These are phyloP conservation scores for Aspergillus aculeatinus DNA, from an alignment of 2,329 filamentous ascomycete genomes.

Conservation along the genomic window DNA sequence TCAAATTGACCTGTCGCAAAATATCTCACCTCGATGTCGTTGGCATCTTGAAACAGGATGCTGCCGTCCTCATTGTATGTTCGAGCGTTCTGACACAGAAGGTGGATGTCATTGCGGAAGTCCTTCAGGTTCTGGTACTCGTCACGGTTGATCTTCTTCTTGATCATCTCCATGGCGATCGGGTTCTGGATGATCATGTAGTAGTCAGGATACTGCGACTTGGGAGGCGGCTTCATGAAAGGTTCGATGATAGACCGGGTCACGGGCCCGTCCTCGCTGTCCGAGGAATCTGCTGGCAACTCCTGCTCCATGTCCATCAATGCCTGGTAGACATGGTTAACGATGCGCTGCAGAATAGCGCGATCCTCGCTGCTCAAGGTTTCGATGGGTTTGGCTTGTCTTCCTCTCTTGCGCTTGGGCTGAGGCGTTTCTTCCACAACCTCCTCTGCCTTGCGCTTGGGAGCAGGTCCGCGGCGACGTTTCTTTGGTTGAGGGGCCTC, in stretches of 20 bases:
- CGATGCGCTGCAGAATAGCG: constrained; percentile 72
- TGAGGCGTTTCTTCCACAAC: constrained; percentile 75
- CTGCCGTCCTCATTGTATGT: constrained; percentile 97
- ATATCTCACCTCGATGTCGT: constrained; percentile 78
- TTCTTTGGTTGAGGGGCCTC: constrained; percentile 75
- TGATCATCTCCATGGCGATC: constrained; percentile 94
- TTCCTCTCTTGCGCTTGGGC: constrained; percentile 72
- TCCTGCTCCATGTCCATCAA: constrained; percentile 84
- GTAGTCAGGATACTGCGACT: constrained; percentile 89
- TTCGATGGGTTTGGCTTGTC: constrained; percentile 68
- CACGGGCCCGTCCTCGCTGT: constrained; percentile 53
- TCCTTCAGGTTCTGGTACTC: constrained; percentile 82
- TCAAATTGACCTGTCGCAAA: neutral
- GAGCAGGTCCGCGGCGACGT: constrained; percentile 74
- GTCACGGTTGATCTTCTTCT: constrained; percentile 92
- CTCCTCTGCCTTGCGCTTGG: constrained; percentile 85
- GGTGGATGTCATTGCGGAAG: constrained; percentile 76
- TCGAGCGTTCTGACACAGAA: constrained; percentile 86
- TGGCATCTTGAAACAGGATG: constrained; percentile 86
- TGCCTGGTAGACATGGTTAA: constrained; percentile 73
- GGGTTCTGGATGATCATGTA: constrained; percentile 89
- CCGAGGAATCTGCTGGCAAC: constrained; percentile 52
- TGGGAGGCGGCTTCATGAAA: constrained; percentile 87
- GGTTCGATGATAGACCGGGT: constrained; percentile 87
- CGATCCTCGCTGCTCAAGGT: constrained; percentile 69